phyloP scores from a whole-genome alignment of 2,329 filamentous ascomycete genomes.

The Hypoxylon sp. region DNA sequence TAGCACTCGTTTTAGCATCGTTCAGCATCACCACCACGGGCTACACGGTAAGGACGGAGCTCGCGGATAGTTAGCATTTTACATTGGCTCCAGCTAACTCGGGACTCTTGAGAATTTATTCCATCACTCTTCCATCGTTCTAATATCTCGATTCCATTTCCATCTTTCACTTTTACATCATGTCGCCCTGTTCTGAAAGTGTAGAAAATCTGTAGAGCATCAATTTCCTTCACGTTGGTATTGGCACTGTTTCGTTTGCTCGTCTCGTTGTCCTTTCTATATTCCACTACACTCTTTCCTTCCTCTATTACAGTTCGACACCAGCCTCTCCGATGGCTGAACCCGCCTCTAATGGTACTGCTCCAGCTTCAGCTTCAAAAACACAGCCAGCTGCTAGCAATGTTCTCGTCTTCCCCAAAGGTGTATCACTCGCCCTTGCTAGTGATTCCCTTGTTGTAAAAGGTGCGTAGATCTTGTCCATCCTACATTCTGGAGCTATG shows the following conservation, averaged over 20 bases:
- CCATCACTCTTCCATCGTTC: not conserved
- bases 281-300: no score
- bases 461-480: slow-evolving; percentile 19
- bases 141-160: not conserved
- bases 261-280: slow-evolving; percentile 1
- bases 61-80: not conserved
- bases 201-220: not conserved
- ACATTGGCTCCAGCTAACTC: not conserved
- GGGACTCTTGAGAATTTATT: not conserved
- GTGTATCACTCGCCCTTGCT: slow-evolving; percentile 31
- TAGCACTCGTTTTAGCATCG: not conserved
- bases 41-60: not conserved
- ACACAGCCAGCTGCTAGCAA: slow-evolving; percentile 19
- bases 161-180: not conserved
- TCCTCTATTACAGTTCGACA: slow-evolving; percentile 22
- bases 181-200: not conserved
- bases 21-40: not conserved
- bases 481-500: not conserved
- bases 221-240: not conserved
- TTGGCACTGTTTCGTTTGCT: slow-evolving; percentile 4
- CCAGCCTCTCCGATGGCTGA: slow-evolving; percentile 20
- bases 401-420: slow-evolving; percentile 31
- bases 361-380: not conserved
- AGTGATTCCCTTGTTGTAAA: slow-evolving; percentile 33
- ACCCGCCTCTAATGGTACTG: slow-evolving; percentile 15